Evolutionary conservation across 441 rosid genomes (phyloP), one percentile per base, ranked within the genome.

Genomic region (Pelargonium fulgidum): DNA sequence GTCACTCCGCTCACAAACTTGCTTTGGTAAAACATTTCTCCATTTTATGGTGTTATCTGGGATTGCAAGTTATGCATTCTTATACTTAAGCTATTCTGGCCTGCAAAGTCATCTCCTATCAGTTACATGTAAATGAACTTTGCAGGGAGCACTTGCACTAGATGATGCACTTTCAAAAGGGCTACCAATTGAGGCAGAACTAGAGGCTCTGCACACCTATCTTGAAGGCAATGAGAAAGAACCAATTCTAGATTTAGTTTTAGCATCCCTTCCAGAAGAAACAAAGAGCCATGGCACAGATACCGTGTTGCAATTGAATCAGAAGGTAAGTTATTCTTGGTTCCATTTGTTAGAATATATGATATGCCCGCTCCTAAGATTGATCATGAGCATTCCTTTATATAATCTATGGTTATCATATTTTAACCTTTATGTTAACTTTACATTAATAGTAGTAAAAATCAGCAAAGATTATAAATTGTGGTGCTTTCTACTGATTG

Each of bases 151-250:
- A 63, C 87, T 92, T 67, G 97, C 96, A 22, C 75, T 94, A 69
- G 98, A 92, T 78, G 97, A 90, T 82, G 88, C 95, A 68, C 96
- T 92, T 75, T 86, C 94, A 44, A 81, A 85, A 82, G 99, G 99
- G 67, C 85, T 88, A 29, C 98, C 99, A 68, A 85, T 92, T 79
- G 86, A 87, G 74, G 84, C 86, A 75, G 98, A 92, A 78, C 81
- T 92, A 39, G 85, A 83, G 76, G 77, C 82, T 71, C 80, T 95
- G 68, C 85, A 80, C 71, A 75, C 77, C 58, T 80, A 85, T 71
- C 85, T 92, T 65, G 87, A 92, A 70, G 97, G 90, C 62, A 73
- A 77, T 70, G 86, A 90, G 36, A 85, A 90, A 72, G 93, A 89
- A 73, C 87, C 92, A 5, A 80, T 86, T 63, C 75, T 92, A 71